Evolutionary conservation across 257 asterid genomes (phyloP).

Genomic region (Phtheirospermum japonicum): DNA sequence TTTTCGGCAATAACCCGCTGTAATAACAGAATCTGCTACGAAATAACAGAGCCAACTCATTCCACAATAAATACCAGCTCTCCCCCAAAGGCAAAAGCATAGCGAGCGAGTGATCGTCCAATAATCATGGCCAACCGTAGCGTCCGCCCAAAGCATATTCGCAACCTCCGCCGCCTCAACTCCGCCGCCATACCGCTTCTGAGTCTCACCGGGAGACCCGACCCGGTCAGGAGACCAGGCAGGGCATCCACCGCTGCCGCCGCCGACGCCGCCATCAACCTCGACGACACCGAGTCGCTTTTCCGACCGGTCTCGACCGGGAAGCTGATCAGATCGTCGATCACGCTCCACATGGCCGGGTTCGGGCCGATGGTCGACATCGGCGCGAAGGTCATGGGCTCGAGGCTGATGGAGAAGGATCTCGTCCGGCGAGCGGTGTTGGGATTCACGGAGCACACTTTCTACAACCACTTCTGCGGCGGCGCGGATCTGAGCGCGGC

Average conservation of each 20-base stretch:
- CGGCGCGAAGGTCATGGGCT: constrained; percentile 52
- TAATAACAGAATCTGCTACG: background rate
- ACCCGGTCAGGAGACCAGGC: background rate
- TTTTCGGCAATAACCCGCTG: background rate
- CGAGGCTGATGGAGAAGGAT: constrained; percentile 42
- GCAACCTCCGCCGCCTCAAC: constrained; percentile 39
- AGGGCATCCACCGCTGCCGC: background rate
- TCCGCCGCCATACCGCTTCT: constrained; percentile 38
- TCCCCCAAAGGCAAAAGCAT: background rate
- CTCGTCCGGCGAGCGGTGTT: constrained; percentile 32
- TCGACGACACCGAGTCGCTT: constrained; percentile 35
- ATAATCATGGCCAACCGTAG: constrained; percentile 43
- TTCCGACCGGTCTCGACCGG: constrained; percentile 47
- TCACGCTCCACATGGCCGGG: constrained; percentile 45
- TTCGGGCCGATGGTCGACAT: constrained; percentile 47
- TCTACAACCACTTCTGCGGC: constrained; percentile 78
- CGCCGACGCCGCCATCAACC: background rate
- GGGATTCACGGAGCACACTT: constrained; percentile 38
- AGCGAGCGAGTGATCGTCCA: constrained; percentile 10
- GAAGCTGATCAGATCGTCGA: constrained; percentile 44
- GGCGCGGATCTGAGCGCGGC: constrained; percentile 54
- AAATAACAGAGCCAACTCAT: background rate
- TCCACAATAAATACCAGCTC: background rate
- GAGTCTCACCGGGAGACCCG: constrained; percentile 21
- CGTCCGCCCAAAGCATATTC: constrained; percentile 38